phyloP scores from a whole-genome alignment of 768 basidiomycete species.

The Lepiota venenata region DNA sequence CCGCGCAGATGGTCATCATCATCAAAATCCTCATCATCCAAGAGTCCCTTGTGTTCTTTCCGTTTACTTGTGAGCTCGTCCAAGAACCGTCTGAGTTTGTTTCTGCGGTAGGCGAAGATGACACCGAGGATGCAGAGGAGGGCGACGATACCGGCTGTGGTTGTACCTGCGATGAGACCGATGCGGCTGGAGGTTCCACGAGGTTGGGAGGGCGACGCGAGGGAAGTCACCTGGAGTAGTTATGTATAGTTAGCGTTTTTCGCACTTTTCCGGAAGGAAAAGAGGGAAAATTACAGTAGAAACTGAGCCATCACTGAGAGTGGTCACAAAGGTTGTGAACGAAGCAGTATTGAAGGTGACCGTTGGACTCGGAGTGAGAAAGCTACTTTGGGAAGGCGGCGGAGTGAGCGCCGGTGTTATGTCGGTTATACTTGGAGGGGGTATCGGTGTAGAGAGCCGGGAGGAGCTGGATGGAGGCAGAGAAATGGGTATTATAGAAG shows the following conservation, averaged over 20 bases:
- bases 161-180: conserved; percentile 16
- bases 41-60: conserved; percentile 12
- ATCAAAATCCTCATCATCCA: conserved; percentile 16
- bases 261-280: not conserved
- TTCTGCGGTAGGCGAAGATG: conserved; percentile 9
- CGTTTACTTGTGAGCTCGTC: conserved; percentile 3
- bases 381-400: not conserved
- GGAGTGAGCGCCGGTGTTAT: not conserved
- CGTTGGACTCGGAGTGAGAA: not conserved
- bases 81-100: conserved; percentile 1
- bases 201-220: conserved; percentile 5
- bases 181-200: conserved; percentile 9
- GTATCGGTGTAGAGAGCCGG: not conserved
- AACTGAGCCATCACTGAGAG: conserved; percentile 1
- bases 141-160: conserved; percentile 8
- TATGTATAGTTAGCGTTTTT: not conserved
- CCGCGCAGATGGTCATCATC: conserved; percentile 1
- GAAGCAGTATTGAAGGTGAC: not conserved
- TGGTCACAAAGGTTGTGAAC: not conserved
- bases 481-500: not conserved
- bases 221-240: not conserved
- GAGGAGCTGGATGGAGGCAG: not conserved
- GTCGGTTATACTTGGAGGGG: not conserved
- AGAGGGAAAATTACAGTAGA: not conserved
- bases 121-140: conserved; percentile 10